Percentiles rank a stretch among this genome's conserved stretches.
Evolutionary conservation across 805 yeast species (phyloP).

Genomic region (Metschnikowia baotianmanensis): DNA sequence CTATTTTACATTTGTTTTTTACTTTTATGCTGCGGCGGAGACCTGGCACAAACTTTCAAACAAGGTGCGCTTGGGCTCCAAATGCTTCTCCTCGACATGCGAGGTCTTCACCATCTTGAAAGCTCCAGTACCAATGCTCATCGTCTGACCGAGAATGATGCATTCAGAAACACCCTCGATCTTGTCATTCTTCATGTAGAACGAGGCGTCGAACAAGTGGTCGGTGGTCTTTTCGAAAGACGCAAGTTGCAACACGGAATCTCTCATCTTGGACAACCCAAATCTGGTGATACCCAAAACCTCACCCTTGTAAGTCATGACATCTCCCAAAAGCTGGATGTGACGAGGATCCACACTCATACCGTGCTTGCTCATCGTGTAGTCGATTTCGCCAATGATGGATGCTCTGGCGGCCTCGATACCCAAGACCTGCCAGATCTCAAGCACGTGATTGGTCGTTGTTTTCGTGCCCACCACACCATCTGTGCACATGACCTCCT

Average conservation of each 20-base stretch:
- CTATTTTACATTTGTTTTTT: background rate
- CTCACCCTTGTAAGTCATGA: constrained; percentile 98
- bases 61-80: constrained; percentile 43
- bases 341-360: constrained; percentile 99
- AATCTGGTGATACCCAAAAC: constrained; percentile 97
- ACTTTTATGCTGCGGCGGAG: constrained; percentile 11
- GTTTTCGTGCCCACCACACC: constrained; percentile 91
- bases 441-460: constrained; percentile 87
- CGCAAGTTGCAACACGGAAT: constrained; percentile 93
- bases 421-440: constrained; percentile 85
- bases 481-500: constrained; percentile 95
- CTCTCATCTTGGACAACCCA: constrained; percentile 98
- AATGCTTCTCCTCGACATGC: constrained; percentile 40
- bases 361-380: constrained; percentile 98
- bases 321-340: constrained; percentile 94
- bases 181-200: constrained; percentile 92
- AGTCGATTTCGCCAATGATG: constrained; percentile 90
- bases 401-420: constrained; percentile 97
- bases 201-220: constrained; percentile 96
- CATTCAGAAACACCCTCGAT: constrained; percentile 98
- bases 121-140: constrained; percentile 97
- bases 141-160: constrained; percentile 95
- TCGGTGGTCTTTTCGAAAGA: constrained; percentile 98
- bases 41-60: constrained; percentile 44
- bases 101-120: constrained; percentile 76